Evolutionary conservation across 768 basidiomycete species (phyloP).

Genomic region (Tylopilus sp.): DNA sequence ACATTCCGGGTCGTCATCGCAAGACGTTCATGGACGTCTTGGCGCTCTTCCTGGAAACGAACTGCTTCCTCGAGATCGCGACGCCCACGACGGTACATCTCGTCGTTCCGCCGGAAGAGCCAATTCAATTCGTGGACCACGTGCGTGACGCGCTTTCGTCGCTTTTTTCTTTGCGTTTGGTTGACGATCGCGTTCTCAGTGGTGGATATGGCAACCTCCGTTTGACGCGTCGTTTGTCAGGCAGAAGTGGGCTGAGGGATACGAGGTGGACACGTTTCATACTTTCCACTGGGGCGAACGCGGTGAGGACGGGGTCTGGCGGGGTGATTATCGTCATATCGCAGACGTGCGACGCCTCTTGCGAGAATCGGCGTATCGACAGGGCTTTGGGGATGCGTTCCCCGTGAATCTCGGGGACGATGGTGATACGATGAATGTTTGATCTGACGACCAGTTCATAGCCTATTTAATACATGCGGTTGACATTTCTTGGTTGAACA

Average conservation of each 20-base stretch:
- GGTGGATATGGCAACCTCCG: conserved; percentile 49
- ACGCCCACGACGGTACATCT: conserved; percentile 45
- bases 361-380: conserved; percentile 38
- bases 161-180: too few species aligned
- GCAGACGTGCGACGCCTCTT: conserved; percentile 36
- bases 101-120: conserved; percentile 36
- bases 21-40: conserved; percentile 39
- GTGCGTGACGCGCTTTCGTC: conserved; percentile 22
- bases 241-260: conserved; percentile 42
- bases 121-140: conserved; percentile 47
- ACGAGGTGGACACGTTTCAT: conserved; percentile 51
- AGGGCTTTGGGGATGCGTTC: conserved; percentile 29
- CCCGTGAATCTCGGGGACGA: conserved; percentile 8
- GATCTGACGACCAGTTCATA: neutral
- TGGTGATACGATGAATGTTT: neutral
- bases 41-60: conserved; percentile 43
- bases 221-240: conserved; percentile 46
- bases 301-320: conserved; percentile 34
- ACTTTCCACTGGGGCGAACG: conserved; percentile 49
- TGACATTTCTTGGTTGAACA: too few species aligned
- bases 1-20: conserved; percentile 44
- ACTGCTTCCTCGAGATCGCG: conserved; percentile 50
- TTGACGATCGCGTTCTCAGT: conserved; percentile 20
- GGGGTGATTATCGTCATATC: conserved; percentile 32
- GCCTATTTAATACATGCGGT: too few species aligned